These are phyloP conservation scores for Mallotus japonicus DNA, from an alignment of 441 rosid genomes.

Conservation along the genomic window DNA sequence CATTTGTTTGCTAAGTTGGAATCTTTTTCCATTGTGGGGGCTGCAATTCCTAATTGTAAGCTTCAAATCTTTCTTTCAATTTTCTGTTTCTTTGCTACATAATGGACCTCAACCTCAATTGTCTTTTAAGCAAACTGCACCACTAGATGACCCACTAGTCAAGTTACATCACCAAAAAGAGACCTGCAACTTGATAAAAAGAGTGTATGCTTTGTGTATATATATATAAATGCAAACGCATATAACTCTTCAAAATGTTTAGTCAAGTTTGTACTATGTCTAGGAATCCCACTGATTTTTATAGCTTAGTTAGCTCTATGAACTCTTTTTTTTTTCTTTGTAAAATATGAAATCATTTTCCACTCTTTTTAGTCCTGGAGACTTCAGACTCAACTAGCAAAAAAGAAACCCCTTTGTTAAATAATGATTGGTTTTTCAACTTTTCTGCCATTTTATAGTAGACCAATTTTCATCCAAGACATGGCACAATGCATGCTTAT, in stretches of 20 bases:
- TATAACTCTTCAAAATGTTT: neutral
- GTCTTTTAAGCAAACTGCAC: slow-evolving; percentile 18
- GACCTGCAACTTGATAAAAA: slow-evolving; percentile 25
- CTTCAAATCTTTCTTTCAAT: slow-evolving; percentile 20
- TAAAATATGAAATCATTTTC: neutral
- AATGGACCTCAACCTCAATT: slow-evolving; percentile 23
- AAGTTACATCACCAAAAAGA: slow-evolving; percentile 23
- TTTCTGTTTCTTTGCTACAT: slow-evolving; percentile 23
- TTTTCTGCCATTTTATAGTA: neutral
- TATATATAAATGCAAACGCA: neutral
- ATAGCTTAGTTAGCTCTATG: neutral
- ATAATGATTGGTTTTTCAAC: slow-evolving; percentile 6
- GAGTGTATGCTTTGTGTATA: neutral
- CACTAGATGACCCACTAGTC: slow-evolving; percentile 29
- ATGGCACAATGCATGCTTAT: neutral
- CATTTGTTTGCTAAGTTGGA: slow-evolving; percentile 36
- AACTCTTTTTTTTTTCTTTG: neutral
- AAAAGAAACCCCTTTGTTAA: neutral
- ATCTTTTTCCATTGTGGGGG: slow-evolving; percentile 40
- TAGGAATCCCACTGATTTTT: neutral
- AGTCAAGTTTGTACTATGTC: neutral
- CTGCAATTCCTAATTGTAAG: slow-evolving; percentile 22
- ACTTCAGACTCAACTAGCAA: neutral
- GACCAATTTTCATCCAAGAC: neutral
- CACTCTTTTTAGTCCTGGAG: neutral